Conservation (phyloP, 1,284 basidiomycete species). For the Ustilago lituana region DNA sequence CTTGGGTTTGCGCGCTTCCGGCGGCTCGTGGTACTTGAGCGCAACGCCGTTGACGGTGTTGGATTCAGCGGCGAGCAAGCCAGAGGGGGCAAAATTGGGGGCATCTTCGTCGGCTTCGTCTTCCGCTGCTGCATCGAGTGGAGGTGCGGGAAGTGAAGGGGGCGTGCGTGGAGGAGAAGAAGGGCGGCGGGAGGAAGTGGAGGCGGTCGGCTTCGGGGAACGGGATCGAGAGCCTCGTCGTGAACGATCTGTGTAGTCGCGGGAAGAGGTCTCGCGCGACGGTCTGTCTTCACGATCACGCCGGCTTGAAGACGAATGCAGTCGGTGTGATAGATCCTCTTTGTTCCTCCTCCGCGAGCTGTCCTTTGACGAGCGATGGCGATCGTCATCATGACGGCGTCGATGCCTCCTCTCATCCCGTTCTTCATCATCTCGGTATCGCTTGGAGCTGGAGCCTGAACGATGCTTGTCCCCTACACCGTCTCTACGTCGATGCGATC, state of each 20-base stretch:
- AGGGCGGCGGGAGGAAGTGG: background rate
- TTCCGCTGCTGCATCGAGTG: no score
- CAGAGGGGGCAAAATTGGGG: constrained; percentile 88
- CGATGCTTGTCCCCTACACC: constrained; percentile 1
- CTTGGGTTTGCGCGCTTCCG: constrained; percentile 91
- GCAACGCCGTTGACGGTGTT: constrained; percentile 81
- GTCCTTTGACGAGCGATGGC: background rate
- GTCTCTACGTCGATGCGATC: background rate
- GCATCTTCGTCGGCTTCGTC: constrained; percentile 65
- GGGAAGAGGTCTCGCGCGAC: constrained; percentile 2
- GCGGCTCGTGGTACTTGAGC: constrained; percentile 97
- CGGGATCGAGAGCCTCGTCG: constrained; percentile 3
- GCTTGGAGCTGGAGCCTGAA: constrained; percentile 5
- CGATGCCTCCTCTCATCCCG: constrained; percentile 4
- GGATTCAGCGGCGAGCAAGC: constrained; percentile 83
- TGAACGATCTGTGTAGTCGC: background rate
- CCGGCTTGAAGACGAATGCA: background rate
- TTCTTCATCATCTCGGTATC: constrained; percentile 7
- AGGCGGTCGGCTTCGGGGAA: constrained; percentile 5
- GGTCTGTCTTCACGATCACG: constrained; percentile 3
- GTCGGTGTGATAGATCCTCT: background rate
- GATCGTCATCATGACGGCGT: constrained; percentile 4
- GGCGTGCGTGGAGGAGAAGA: background rate
- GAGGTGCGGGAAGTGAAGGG: background rate
- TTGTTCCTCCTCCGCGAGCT: background rate